These are phyloP conservation scores for Bruguiera sexangula DNA, from an alignment of 345 rosid species.

Conservation along the genomic window DNA sequence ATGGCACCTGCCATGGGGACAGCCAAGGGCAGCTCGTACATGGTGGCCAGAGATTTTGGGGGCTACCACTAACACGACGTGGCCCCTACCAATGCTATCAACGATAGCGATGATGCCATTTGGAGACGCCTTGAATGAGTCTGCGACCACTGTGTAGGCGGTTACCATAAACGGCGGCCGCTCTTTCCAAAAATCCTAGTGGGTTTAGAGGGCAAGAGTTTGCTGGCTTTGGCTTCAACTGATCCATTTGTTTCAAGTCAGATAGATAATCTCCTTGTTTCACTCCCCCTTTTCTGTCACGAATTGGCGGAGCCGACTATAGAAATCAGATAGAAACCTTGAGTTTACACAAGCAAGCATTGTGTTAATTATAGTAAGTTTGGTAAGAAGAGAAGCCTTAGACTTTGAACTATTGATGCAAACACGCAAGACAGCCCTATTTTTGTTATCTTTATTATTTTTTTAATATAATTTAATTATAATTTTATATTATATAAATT, in stretches of 20 bases:
- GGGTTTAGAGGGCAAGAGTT: slow-evolving; percentile 2
- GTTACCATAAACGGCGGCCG: not conserved
- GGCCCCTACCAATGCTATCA: not conserved
- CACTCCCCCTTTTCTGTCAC: too few species aligned
- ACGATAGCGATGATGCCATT: not conserved
- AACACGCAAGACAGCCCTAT: too few species aligned
- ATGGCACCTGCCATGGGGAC: not conserved
- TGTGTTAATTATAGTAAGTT: too few species aligned
- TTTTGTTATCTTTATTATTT: too few species aligned
- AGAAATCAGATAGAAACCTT: too few species aligned
- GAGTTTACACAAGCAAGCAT: too few species aligned
- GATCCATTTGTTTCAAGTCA: not conserved
- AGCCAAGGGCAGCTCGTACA: not conserved
- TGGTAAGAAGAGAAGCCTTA: too few species aligned
- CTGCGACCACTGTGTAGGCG: not conserved
- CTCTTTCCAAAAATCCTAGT: not conserved
- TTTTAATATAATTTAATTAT: too few species aligned
- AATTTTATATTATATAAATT: too few species aligned
- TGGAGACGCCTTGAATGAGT: not conserved
- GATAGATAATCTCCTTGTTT: too few species aligned
- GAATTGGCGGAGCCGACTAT: too few species aligned
- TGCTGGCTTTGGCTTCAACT: not conserved
- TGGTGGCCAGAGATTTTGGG: not conserved
- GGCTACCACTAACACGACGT: not conserved
- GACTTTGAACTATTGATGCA: too few species aligned